Evolutionary conservation across 805 yeast genomes (phyloP).

Genomic region (Starmera caribaea): DNA sequence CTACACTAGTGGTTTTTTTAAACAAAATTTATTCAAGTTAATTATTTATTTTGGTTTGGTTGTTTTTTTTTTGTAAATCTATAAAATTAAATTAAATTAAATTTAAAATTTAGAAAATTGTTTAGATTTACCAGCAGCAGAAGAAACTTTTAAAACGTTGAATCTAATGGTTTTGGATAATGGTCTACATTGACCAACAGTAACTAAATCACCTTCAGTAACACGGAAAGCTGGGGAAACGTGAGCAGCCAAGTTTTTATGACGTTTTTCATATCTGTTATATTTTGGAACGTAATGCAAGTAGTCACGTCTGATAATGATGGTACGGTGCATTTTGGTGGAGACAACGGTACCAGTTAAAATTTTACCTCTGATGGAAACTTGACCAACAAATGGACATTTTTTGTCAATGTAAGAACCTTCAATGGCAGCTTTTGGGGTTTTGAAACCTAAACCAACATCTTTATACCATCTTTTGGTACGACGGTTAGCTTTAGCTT

Average conservation of each 20-base stretch:
- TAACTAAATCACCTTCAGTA: slow-evolving; percentile 96
- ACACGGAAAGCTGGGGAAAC: slow-evolving; percentile 99
- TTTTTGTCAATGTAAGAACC: slow-evolving; percentile 99
- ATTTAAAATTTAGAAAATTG: slow-evolving; percentile 92
- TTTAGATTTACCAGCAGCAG: slow-evolving; percentile 81
- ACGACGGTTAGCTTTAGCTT: slow-evolving; percentile 96
- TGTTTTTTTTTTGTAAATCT: not conserved
- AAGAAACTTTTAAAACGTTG: slow-evolving; percentile 94
- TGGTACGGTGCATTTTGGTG: slow-evolving; percentile 99
- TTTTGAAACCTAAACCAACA: slow-evolving; percentile 99
- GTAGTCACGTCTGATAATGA: slow-evolving; percentile 99
- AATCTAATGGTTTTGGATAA: slow-evolving; percentile 99
- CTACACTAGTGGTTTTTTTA: too few species aligned
- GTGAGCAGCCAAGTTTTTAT: slow-evolving; percentile 99
- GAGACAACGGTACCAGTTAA: slow-evolving; percentile 99
- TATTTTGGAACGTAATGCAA: slow-evolving; percentile 99
- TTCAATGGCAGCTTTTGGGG: slow-evolving; percentile 97
- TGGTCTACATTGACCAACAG: slow-evolving; percentile 99
- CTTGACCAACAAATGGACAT: slow-evolving; percentile 97
- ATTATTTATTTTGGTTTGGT: too few species aligned
- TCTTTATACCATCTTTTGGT: slow-evolving; percentile 99
- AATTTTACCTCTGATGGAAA: slow-evolving; percentile 99
- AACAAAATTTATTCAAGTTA: too few species aligned
- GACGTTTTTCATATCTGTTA: slow-evolving; percentile 99
- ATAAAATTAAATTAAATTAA: not conserved